Percentiles rank a stretch among this genome's conserved stretches.
Evolutionary conservation across 208 protist species (phyloP).

Genomic region (Herpetomonas tarakana): DNA sequence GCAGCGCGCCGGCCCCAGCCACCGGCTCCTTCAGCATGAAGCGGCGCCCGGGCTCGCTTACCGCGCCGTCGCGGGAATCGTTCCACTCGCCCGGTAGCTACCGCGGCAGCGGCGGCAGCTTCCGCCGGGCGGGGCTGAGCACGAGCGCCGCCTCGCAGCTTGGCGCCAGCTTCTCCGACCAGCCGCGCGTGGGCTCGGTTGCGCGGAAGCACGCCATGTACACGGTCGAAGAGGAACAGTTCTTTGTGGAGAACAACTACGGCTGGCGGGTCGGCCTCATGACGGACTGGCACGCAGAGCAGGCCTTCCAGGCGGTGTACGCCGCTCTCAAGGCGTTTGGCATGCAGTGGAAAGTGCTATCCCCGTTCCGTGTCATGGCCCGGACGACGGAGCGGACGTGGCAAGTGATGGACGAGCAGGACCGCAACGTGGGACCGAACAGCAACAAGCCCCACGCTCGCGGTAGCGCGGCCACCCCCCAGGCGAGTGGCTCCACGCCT

Average conservation of each 20-base stretch:
- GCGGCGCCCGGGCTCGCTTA: constrained; percentile 16
- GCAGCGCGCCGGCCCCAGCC: constrained; percentile 3
- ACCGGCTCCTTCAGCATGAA: constrained; percentile 47
- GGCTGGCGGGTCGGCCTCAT: constrained; percentile 91
- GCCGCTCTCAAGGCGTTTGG: constrained; percentile 39
- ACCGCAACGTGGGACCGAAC: background rate
- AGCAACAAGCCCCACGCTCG: background rate
- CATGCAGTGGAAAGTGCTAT: constrained; percentile 87
- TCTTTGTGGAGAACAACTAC: constrained; percentile 73
- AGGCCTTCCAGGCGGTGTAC: constrained; percentile 57
- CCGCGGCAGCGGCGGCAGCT: constrained; percentile 12
- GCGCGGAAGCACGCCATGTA: constrained; percentile 73
- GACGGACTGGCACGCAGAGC: constrained; percentile 65
- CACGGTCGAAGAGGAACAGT: constrained; percentile 73
- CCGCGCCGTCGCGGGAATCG: constrained; percentile 12
- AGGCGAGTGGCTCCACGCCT: constrained; percentile 13
- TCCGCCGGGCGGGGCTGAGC: constrained; percentile 19
- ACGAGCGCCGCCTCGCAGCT: constrained; percentile 26
- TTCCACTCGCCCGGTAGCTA: constrained; percentile 19
- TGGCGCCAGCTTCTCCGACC: constrained; percentile 32
- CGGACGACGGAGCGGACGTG: constrained; percentile 65
- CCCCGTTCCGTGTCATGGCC: constrained; percentile 62
- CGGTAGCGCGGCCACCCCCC: background rate
- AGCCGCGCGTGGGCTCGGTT: constrained; percentile 73
- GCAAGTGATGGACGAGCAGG: constrained; percentile 19